Conservation (phyloP, 23 red algal species). For the Gracilaria domingensis region DNA sequence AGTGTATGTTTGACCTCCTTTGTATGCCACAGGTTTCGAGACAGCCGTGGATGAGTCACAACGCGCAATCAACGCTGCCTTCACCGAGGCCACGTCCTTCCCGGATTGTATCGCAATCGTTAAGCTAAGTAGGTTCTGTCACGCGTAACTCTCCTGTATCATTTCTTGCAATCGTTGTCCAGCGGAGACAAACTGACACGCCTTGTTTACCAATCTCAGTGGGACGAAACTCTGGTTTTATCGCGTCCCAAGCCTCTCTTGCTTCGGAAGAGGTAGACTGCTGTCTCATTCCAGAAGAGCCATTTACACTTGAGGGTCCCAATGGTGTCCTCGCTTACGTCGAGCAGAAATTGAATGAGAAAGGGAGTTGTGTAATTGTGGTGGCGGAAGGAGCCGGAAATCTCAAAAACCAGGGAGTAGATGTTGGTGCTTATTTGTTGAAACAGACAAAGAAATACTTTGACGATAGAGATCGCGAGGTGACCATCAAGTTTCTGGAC, state of each 20-base stretch:
- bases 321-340: conserved; percentile 82
- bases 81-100: conserved; percentile 82
- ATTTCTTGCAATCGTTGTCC: not conserved
- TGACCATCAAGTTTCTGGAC: conserved; percentile 94
- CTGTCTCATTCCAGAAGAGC: conserved; percentile 91
- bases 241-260: conserved; percentile 82
- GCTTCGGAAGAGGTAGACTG: conserved; percentile 89
- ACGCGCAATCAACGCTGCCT: conserved; percentile 90
- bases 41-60: conserved; percentile 94
- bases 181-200: not conserved
- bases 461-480: conserved; percentile 59
- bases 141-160: not conserved
- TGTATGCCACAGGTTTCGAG: conserved; percentile 72
- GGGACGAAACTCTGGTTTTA: conserved; percentile 95
- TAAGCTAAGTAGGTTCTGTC: conserved; percentile 74
- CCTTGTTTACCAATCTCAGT: conserved; percentile 10
- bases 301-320: conserved; percentile 76
- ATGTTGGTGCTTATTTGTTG: conserved; percentile 82
- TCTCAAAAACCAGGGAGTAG: conserved; percentile 61
- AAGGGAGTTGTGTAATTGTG: conserved; percentile 85
- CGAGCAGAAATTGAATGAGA: conserved; percentile 61
- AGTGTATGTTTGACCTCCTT: not conserved
- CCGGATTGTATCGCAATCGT: conserved; percentile 92
- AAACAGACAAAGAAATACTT: conserved; percentile 80
- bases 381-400: conserved; percentile 93